These are phyloP conservation scores for Suillus occidentalis DNA, from an alignment of 768 basidiomycete genomes.

Conservation along the genomic window DNA sequence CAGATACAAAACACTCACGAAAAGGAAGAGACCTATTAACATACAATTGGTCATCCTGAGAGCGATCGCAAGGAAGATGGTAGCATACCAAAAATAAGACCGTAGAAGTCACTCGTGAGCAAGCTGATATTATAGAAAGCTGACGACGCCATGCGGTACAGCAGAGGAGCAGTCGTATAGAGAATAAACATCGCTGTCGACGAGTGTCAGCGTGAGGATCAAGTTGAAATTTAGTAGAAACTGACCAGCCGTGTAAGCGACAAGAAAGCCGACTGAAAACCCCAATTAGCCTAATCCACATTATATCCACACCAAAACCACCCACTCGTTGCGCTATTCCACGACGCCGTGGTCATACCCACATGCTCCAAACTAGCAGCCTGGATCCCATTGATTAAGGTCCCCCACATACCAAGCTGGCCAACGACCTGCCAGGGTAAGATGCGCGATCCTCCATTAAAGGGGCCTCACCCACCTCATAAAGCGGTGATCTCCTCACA, in stretches of 20 bases:
- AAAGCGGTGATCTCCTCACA: conserved; percentile 75
- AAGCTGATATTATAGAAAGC: conserved; percentile 84
- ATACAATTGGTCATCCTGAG: conserved; percentile 10
- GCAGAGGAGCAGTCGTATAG: conserved; percentile 81
- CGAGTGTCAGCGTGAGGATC: conserved; percentile 5
- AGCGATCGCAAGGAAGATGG: background rate
- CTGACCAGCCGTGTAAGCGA: conserved; percentile 49
- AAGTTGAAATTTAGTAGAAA: background rate
- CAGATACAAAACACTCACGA: conserved; percentile 35
- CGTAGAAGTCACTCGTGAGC: conserved; percentile 87
- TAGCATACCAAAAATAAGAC: conserved; percentile 66
- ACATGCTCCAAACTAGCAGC: conserved; percentile 73
- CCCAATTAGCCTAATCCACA: background rate
- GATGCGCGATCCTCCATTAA: background rate
- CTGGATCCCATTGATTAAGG: conserved; percentile 77
- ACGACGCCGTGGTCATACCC: conserved; percentile 61
- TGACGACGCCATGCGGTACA: conserved; percentile 85
- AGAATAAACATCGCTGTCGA: conserved; percentile 73
- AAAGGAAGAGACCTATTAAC: conserved; percentile 49
- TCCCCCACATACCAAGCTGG: conserved; percentile 84
- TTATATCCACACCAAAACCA: conserved; percentile 24
- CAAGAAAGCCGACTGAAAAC: conserved; percentile 46
- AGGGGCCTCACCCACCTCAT: conserved; percentile 50
- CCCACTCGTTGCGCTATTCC: conserved; percentile 73
- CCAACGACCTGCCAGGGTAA: conserved; percentile 60